These are phyloP conservation scores for Trichomonas vaginalis DNA, from an alignment of 208 protist genomes.

Conservation along the genomic window DNA sequence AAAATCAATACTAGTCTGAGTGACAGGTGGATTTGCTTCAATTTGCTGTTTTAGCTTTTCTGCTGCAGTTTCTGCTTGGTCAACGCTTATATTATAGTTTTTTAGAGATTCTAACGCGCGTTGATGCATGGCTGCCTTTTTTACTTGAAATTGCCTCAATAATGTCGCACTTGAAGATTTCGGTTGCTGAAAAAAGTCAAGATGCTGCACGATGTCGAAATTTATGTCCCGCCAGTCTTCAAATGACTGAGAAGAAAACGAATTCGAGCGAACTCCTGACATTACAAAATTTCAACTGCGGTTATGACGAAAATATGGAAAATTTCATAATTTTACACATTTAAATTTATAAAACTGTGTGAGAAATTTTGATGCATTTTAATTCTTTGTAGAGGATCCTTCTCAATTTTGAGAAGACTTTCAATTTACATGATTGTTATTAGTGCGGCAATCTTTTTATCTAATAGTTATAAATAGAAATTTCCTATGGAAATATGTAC, in stretches of 20 bases:
- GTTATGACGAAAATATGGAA: too few species aligned
- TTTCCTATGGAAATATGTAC: neutral
- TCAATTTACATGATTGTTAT: neutral
- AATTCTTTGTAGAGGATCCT: neutral
- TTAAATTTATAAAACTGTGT: neutral
- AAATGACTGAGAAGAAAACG: neutral
- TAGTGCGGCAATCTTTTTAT: neutral
- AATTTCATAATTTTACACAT: neutral
- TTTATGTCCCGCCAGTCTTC: neutral
- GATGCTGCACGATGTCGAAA: neutral
- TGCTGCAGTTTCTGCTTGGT: neutral
- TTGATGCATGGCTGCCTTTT: neutral
- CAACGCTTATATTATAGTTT: neutral
- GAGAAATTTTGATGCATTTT: neutral
- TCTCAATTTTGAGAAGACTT: neutral
- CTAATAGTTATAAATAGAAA: neutral
- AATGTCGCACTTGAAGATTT: neutral
- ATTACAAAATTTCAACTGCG: neutral
- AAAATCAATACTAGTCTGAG: neutral
- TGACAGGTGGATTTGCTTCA: neutral
- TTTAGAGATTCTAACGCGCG: neutral
- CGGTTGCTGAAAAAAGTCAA: neutral
- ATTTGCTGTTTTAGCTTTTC: neutral
- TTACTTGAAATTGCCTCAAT: neutral
- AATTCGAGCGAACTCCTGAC: neutral